phyloP scores from a whole-genome alignment of 2,329 filamentous ascomycete species.

The Orbilia blumenaviensis region DNA sequence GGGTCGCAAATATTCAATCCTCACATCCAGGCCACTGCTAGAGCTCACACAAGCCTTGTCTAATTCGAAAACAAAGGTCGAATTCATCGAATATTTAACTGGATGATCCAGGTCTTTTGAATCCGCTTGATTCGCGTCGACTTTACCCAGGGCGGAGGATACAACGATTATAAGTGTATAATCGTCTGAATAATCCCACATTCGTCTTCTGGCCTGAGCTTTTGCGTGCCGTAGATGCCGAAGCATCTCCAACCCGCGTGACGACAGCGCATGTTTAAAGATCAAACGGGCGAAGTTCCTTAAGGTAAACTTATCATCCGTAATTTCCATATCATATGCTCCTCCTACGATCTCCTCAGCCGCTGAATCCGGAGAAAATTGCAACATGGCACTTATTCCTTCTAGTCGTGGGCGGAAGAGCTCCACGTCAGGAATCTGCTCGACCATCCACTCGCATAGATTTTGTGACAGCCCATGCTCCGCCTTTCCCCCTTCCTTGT shows the following conservation, averaged over 20 bases:
- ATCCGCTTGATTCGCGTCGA: no score
- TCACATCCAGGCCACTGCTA: background rate
- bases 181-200: background rate
- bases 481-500: background rate
- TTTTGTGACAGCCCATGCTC: background rate
- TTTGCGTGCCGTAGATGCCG: background rate
- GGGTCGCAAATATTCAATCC: conserved; percentile 21
- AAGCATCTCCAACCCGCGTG: background rate
- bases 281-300: conserved; percentile 8
- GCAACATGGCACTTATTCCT: background rate
- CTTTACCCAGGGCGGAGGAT: no score
- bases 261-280: background rate
- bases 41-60: background rate
- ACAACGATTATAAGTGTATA: background rate
- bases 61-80: conserved; percentile 7
- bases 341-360: no score
- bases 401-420: conserved; percentile 12
- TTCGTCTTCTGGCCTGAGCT: background rate
- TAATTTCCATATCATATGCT: background rate
- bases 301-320: background rate
- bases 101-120: background rate
- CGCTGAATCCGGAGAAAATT: no score
- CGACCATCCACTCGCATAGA: background rate
- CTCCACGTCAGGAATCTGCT: conserved; percentile 11
- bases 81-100: background rate